Percentiles rank a stretch among this genome's conserved stretches.
Conservation (phyloP, 1,284 basidiomycete genomes). For the Sanghuangporus baumii region DNA sequence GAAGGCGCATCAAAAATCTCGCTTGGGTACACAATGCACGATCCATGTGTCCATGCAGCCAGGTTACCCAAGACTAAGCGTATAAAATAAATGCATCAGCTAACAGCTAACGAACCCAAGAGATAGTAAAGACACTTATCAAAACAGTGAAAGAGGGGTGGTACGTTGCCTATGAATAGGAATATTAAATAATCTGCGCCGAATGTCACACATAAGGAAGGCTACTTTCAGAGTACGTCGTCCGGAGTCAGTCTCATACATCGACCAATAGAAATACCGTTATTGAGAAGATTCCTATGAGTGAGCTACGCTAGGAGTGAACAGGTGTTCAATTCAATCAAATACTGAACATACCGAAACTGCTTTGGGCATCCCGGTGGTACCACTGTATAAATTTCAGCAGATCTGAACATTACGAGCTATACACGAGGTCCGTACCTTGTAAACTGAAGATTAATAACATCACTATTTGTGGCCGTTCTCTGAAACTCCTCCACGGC, state of each 20-base stretch:
- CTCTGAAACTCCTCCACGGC: constrained; percentile 36
- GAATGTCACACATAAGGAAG: not conserved
- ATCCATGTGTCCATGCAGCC: constrained; percentile 71
- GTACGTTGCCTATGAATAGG: constrained; percentile 56
- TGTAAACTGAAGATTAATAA: constrained; percentile 80
- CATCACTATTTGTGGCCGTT: constrained; percentile 52
- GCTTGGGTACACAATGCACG: constrained; percentile 72
- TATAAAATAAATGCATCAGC: constrained; percentile 26
- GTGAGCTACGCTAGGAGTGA: constrained; percentile 47
- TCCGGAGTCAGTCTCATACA: constrained; percentile 61
- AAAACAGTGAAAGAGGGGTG: constrained; percentile 83
- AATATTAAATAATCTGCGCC: not conserved
- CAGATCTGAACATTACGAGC: not conserved
- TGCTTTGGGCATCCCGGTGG: constrained; percentile 74
- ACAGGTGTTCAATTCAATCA: not conserved
- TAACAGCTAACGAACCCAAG: not conserved
- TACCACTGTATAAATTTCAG: constrained; percentile 46
- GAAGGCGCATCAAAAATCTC: constrained; percentile 57
- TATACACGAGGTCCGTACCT: constrained; percentile 41
- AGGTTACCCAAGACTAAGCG: constrained; percentile 79
- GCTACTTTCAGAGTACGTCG: constrained; percentile 61
- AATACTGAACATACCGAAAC: constrained; percentile 50
- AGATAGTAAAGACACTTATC: constrained; percentile 49
- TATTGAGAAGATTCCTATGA: constrained; percentile 75
- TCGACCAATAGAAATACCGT: constrained; percentile 63